Evolutionary conservation across 2,329 filamentous ascomycete species (phyloP).

Genomic region (Colletotrichum sojae): DNA sequence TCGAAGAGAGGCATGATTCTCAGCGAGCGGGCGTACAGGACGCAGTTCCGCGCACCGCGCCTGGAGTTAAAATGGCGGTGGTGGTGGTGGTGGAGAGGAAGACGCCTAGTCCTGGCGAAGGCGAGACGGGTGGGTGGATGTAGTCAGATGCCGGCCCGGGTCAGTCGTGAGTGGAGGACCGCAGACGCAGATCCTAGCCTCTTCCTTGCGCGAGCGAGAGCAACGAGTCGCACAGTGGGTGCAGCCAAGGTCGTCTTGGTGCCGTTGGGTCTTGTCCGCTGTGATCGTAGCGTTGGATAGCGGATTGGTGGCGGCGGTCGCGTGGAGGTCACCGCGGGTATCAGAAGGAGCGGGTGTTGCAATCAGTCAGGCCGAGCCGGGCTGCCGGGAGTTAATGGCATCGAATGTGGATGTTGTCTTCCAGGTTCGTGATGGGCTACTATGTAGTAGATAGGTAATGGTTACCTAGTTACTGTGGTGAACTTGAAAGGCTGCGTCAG

Average conservation of each 20-base stretch:
- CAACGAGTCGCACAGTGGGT: conserved; percentile 26
- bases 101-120: conserved; percentile 20
- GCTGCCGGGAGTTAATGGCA: background rate
- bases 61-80: conserved; percentile 4
- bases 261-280: conserved; percentile 17
- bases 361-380: background rate
- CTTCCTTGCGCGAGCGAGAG: conserved; percentile 26
- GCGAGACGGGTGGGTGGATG: conserved; percentile 32
- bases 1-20: conserved; percentile 65
- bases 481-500: conserved; percentile 19
- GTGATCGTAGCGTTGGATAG: conserved; percentile 3
- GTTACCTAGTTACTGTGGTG: too few species aligned
- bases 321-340: conserved; percentile 8
- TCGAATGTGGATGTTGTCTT: conserved; percentile 3
- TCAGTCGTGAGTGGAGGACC: conserved; percentile 24
- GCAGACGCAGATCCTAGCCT: conserved; percentile 33
- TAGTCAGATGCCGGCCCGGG: conserved; percentile 38
- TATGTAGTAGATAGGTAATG: too few species aligned
- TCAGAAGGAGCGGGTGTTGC: conserved; percentile 14
- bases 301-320: conserved; percentile 23
- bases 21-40: conserved; percentile 24
- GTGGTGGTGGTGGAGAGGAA: conserved; percentile 16
- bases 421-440: too few species aligned
- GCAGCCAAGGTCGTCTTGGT: conserved; percentile 22
- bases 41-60: conserved; percentile 26